phyloP scores from a whole-genome alignment of 1,284 basidiomycete genomes.

The Grifola frondosa region DNA sequence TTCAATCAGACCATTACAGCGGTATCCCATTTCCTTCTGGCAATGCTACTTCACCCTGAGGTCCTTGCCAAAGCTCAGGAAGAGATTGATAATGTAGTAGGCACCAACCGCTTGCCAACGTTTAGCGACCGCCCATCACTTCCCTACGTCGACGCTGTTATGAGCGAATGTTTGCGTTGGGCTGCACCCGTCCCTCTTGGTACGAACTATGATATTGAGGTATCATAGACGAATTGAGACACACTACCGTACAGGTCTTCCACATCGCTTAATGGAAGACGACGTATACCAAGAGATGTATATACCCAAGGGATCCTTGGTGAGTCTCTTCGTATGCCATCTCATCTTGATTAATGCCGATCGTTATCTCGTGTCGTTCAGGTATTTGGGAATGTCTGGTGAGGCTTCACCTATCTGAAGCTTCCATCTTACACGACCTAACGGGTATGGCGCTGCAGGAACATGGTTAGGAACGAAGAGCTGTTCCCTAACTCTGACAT shows the following conservation, averaged over 20 bases:
- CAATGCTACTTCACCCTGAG: constrained; percentile 31
- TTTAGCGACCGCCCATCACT: constrained; percentile 32
- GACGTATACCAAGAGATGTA: constrained; percentile 28
- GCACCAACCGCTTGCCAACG: constrained; percentile 29
- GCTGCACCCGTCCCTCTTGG: constrained; percentile 11
- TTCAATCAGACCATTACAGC: constrained; percentile 37
- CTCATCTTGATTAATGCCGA: background rate
- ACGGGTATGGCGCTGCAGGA: constrained; percentile 10
- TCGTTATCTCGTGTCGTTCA: background rate
- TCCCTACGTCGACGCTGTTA: constrained; percentile 33
- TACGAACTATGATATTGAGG: constrained; percentile 11
- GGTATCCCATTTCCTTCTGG: constrained; percentile 25
- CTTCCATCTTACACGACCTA: too few species aligned
- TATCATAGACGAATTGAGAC: constrained; percentile 29
- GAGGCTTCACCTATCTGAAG: background rate
- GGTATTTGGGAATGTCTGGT: too few species aligned
- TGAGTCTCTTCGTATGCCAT: constrained; percentile 28
- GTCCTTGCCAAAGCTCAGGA: constrained; percentile 33
- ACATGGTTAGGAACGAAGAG: constrained; percentile 35
- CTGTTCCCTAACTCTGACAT: constrained; percentile 34
- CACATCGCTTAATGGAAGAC: constrained; percentile 33
- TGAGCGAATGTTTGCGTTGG: constrained; percentile 27
- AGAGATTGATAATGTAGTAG: constrained; percentile 37
- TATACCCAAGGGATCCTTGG: constrained; percentile 28
- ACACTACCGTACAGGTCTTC: constrained; percentile 31